Base-by-base conservation (phyloP, 306 rosid species). In the Begonia peltatifolia region DNA sequence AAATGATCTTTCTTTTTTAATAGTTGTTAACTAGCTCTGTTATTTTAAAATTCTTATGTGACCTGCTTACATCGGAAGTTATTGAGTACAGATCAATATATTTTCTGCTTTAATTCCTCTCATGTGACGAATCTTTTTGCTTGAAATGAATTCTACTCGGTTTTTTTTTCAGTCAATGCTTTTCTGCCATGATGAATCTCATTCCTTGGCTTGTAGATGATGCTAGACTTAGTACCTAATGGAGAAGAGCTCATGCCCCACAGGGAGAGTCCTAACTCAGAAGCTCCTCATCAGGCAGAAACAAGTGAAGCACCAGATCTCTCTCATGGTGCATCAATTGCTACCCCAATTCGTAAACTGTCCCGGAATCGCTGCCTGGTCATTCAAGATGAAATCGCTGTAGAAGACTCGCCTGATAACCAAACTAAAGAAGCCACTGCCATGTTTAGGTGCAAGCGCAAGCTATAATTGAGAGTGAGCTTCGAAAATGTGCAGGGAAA, bases 171-270 rank as follows among this genome's bases (percentile, higher is more conserved):
- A 41, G 41, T n/a, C 12, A 50, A 57, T 41, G 55, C 51, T 9
- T 47, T 47, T 18, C 48, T 25, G 50, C 41, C n/a, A 44, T 10
- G 47, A 3, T 44, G 47, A 44, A 44, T 44, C 47, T 44, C 47
- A 0, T 10, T 65, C 23, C 53, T 17, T 64, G 42, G 30, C 47
- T 75, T 65, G 50, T 78, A 89, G 97, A 14, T 70, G 46, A 87
- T 81, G 92, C 70, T 47, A 74, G 76, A 73, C 15, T 10, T 41
- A 15, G 83, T 81, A 57, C 75, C 83, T n/a, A 70, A 49, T 20
- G 96, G 81, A 12, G 68, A 70, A 55, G 96, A 84, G 72, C 64
- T 84, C 51, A 87, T 87, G 94, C 84, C 87, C 0, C 68, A 68
- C 51, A 70, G 97, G 69, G 11, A 6, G 12, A 68, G 57, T 14